Base-by-base conservation (phyloP, 2,329 filamentous ascomycete genomes). In the Alternaria sp. region DNA sequence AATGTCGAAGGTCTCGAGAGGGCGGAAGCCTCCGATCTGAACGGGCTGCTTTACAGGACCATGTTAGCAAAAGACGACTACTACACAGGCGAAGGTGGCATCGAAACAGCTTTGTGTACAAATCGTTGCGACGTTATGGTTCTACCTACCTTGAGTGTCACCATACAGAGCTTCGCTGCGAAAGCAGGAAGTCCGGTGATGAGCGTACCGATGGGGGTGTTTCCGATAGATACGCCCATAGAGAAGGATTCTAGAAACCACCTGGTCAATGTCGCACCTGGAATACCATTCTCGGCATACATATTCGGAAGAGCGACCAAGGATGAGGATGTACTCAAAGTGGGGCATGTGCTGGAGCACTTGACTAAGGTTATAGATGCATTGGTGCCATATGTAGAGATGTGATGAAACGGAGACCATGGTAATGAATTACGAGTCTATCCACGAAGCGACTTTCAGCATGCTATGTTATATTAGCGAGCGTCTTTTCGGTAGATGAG, bases 131-230 rank as follows among this genome's bases (percentile, higher is more conserved):
- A 87, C 65, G 87, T 87, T 2, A 72, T 90, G 12, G 78, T 90
- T 1, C 63, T 89, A 12, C 88, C 88, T 0, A 85, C 85, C 0
- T 65, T 79, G 7, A 81, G 85, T 1, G 83, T 83, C 3, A 68
- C 86, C 7, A 78, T 86, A 0, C 62, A 64, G 26, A 47, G 18
- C 3, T 61, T 69, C 38, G 68, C 66, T 16, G 68, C 65, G 11
- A 68, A 61, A 30, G 57, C 54, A 16, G 88, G 87, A 1, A 79
- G 82, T 1, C 88, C 88, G 0, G 82, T 87, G 6, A 76, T 90
- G 18, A 86, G 84, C 0, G 84, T 91, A 0, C 88, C 88, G 0
- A 77, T 90, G 62, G 87, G 87, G 0, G 81, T 80, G 49, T 84
- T 82, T 49, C 83, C 85, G 0, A 65, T 74, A 0, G 79, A 81